Evolutionary conservation across 2,329 filamentous ascomycete species (phyloP).

Genomic region (Aureobasidium pullulans): DNA sequence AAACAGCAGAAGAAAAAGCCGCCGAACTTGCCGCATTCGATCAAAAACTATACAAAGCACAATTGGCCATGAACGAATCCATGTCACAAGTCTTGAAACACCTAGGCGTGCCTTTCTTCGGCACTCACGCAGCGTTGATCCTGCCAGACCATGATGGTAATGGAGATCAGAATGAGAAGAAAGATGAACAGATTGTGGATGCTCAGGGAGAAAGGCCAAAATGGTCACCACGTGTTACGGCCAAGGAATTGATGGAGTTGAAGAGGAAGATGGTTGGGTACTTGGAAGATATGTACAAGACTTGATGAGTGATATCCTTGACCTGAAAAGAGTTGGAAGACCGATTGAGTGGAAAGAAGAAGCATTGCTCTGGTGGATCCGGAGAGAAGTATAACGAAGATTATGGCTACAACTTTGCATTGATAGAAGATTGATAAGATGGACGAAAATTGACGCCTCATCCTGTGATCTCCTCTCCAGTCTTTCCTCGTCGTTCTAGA

Average conservation of each 20-base stretch:
- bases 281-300: constrained; percentile 33
- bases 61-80: constrained; percentile 51
- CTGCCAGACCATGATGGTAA: constrained; percentile 23
- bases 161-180: background rate
- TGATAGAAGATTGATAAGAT: no score
- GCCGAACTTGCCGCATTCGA: constrained; percentile 54
- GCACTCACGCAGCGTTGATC: constrained; percentile 40
- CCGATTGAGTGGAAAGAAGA: no score
- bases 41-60: constrained; percentile 54
- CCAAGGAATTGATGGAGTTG: constrained; percentile 26
- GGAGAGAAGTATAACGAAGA: no score
- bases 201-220: constrained; percentile 17
- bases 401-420: no score
- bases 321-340: no score
- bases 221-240: constrained; percentile 25
- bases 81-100: constrained; percentile 49
- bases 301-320: constrained; percentile 18
- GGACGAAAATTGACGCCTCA: no score
- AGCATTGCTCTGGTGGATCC: no score
- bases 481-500: no score
- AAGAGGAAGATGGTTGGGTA: constrained; percentile 30
- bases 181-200: constrained; percentile 12
- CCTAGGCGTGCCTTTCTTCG: constrained; percentile 56
- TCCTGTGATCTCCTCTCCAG: no score
- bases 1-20: constrained; percentile 40